phyloP scores from a whole-genome alignment of 129 eudicot genomes.

The Artemisia argyi region DNA sequence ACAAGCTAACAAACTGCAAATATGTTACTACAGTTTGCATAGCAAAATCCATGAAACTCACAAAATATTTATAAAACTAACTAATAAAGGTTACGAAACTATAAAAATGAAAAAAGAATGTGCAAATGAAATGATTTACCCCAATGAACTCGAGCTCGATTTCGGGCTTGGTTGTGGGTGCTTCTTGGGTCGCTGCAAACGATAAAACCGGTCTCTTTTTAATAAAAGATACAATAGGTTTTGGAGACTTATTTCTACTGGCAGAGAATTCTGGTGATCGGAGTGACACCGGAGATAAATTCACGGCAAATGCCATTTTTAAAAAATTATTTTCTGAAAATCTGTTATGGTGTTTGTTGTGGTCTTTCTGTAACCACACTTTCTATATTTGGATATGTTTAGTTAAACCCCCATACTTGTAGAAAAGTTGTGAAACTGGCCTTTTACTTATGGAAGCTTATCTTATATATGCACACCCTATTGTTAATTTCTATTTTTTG shows the following conservation, averaged over 20 bases:
- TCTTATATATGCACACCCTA: neutral
- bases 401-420: neutral
- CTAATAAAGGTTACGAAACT: too few species aligned
- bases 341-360: neutral
- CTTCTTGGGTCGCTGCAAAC: constrained; percentile 45
- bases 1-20: too few species aligned
- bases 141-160: constrained; percentile 87
- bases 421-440: neutral
- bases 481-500: too few species aligned
- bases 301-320: constrained; percentile 56
- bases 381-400: neutral
- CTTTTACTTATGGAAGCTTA: neutral
- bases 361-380: neutral
- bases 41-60: too few species aligned
- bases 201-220: constrained; percentile 40
- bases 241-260: constrained; percentile 15
- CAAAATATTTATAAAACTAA: too few species aligned
- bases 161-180: constrained; percentile 50
- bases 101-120: too few species aligned
- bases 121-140: constrained; percentile 30
- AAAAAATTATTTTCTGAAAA: neutral
- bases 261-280: constrained; percentile 55
- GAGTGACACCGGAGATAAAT: constrained; percentile 40
- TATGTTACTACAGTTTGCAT: too few species aligned
- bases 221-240: constrained; percentile 30